Evolutionary conservation across 495 filamentous ascomycete genomes (phyloP), one percentile per base, ranked within the genome.

Genomic region (Astrothelium macrocarpum): DNA sequence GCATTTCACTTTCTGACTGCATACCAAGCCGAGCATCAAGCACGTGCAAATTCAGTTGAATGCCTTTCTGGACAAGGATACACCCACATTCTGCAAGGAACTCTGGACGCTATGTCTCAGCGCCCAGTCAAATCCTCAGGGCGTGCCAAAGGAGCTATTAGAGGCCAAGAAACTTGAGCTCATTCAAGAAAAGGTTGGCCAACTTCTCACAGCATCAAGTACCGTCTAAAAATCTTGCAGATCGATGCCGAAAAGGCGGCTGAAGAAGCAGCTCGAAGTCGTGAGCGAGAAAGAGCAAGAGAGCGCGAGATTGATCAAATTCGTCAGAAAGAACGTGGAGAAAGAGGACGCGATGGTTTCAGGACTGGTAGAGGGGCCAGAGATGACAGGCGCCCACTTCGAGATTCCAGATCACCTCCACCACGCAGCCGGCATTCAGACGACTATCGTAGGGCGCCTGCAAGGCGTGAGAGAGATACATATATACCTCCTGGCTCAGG

Each of bases 151-250:
- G 72, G 93, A 97, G 75, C 78, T 98, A 34, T 73, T 98, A 7
- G 95, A 97, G 72, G 90, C 92, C 2, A 98, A 98, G 80, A 98
- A 97, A 76, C 77, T 88, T 25, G 94, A 97, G 72, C 78, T 98
- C 42, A 87, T 92, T 39, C 90, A 96, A 73, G 90, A 96, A 69
- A 95, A 95, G 86, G 94, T 94, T 74, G 26, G 67, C 31, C 53
- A 29, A 18, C 20, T 42, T 36, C 12, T 26, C 18, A 20, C 18
- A 16, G 31, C 18, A 18, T 28, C 10, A 31, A 66, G 61, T 32
- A 53, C 7, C 2, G 28, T 28, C 31, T 62, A 31, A 45, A 62
- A 61, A 25, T 43, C 10, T 2, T 64, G 0, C 69, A 96, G 93
- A 84, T 88, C 46, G 88, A 92, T 61, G 86, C 88, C 11, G 90